phyloP scores from a whole-genome alignment of 768 basidiomycete species.

The Boletellus ananas region DNA sequence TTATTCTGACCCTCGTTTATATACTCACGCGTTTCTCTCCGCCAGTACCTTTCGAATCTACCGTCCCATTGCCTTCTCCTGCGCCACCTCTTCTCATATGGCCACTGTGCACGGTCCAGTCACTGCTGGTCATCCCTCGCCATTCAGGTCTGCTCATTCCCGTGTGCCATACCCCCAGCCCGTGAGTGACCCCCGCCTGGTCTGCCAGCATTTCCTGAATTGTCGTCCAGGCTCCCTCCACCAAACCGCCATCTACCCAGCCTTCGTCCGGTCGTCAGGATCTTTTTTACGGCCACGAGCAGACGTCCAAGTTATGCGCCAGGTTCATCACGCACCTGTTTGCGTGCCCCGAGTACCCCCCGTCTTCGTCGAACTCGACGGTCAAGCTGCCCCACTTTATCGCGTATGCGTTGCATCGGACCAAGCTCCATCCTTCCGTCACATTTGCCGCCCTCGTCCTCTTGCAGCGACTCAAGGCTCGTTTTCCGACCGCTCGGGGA shows the following conservation, averaged over 20 bases:
- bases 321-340: conserved; percentile 85
- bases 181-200: conserved; percentile 10
- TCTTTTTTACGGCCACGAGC: conserved; percentile 60
- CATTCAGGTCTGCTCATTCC: conserved; percentile 24
- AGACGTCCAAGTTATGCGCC: conserved; percentile 61
- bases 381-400: conserved; percentile 54
- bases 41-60: conserved; percentile 16
- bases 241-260: conserved; percentile 31
- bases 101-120: conserved; percentile 32
- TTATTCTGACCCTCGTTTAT: conserved; percentile 13
- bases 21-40: conserved; percentile 16
- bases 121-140: conserved; percentile 25
- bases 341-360: conserved; percentile 79
- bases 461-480: conserved; percentile 61
- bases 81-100: conserved; percentile 25
- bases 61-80: background rate
- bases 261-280: conserved; percentile 23
- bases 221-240: conserved; percentile 20
- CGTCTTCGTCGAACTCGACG: conserved; percentile 33
- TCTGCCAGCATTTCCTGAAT: background rate
- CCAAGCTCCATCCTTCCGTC: conserved; percentile 56
- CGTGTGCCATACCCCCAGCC: conserved; percentile 28
- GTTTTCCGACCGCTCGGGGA: conserved; percentile 73
- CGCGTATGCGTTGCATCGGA: conserved; percentile 66
- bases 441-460: conserved; percentile 41